Conservation (phyloP, 176 grass and related monocot genomes). For the Cenchrus americanus region DNA sequence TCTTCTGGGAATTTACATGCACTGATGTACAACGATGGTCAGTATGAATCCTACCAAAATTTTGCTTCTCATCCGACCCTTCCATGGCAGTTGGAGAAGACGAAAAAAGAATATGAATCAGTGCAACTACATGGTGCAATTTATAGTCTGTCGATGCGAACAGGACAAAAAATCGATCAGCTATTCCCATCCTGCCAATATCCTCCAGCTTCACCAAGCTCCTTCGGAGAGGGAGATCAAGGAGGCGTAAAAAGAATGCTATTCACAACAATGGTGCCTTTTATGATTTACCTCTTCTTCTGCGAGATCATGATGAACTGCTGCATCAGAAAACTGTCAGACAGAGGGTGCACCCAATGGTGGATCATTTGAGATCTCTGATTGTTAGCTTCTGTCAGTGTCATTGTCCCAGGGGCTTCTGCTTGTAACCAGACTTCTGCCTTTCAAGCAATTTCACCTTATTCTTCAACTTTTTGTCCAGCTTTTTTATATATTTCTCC, state of each 20-base stretch:
- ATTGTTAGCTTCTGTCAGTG: conserved; percentile 15
- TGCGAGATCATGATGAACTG: neutral
- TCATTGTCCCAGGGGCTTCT: conserved; percentile 86
- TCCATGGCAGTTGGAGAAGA: conserved; percentile 12
- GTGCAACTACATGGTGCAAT: conserved; percentile 21
- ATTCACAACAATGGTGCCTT: conserved; percentile 46
- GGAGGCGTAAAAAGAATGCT: conserved; percentile 43
- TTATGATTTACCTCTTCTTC: conserved; percentile 28
- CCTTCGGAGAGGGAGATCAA: conserved; percentile 43
- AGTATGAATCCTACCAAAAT: conserved; percentile 52
- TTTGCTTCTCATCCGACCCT: conserved; percentile 28
- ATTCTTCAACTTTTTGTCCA: conserved; percentile 89
- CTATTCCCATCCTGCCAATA: conserved; percentile 8
- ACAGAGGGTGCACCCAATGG: conserved; percentile 2
- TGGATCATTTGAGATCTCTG: neutral
- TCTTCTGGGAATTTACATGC: conserved; percentile 52
- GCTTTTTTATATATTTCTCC: conserved; percentile 73
- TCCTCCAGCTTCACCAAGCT: conserved; percentile 40
- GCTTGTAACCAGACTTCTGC: conserved; percentile 89
- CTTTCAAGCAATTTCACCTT: conserved; percentile 88
- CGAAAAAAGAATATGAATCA: conserved; percentile 43
- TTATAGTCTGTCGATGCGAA: conserved; percentile 33
- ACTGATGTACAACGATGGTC: conserved; percentile 45
- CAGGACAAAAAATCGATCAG: conserved; percentile 30
- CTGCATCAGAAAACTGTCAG: conserved; percentile 12